Percentiles rank a stretch among this genome's conserved stretches.
Evolutionary conservation across 805 yeast genomes (phyloP).

Genomic region (Candida berthetii): DNA sequence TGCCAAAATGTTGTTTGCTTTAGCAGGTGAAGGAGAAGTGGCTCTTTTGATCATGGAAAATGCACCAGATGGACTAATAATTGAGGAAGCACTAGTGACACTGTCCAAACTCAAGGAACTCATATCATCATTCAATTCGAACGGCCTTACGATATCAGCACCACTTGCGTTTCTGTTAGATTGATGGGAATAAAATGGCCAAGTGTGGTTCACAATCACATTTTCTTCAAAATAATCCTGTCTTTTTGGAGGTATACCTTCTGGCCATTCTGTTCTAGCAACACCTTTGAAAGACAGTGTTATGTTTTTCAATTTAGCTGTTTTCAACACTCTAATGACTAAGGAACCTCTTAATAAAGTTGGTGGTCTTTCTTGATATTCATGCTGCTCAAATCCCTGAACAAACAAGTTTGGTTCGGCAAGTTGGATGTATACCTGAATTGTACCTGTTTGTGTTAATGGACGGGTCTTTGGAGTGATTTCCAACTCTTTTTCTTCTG

Average conservation of each 20-base stretch:
- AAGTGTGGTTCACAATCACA: slow-evolving; percentile 69
- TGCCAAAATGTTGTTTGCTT: slow-evolving; percentile 5
- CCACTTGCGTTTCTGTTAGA: slow-evolving; percentile 35
- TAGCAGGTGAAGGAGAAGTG: slow-evolving; percentile 19
- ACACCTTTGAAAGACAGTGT: slow-evolving; percentile 57
- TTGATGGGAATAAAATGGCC: slow-evolving; percentile 74
- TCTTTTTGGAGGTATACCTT: slow-evolving; percentile 92
- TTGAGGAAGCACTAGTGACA: slow-evolving; percentile 1
- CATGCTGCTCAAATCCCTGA: slow-evolving; percentile 72
- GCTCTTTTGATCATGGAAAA: slow-evolving; percentile 17
- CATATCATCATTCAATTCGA: slow-evolving; percentile 9
- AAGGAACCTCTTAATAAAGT: slow-evolving; percentile 77
- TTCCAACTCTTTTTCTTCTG: slow-evolving; percentile 45
- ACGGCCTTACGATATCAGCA: slow-evolving; percentile 27
- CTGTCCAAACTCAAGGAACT: slow-evolving; percentile 20
- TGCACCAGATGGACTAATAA: slow-evolving; percentile 13
- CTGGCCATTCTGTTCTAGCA: slow-evolving; percentile 92
- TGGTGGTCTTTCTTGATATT: slow-evolving; percentile 64
- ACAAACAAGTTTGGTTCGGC: slow-evolving; percentile 79
- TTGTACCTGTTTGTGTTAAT: slow-evolving; percentile 50
- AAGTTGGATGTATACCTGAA: slow-evolving; percentile 65
- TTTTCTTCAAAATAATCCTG: slow-evolving; percentile 57
- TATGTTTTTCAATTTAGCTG: slow-evolving; percentile 63
- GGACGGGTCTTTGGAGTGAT: slow-evolving; percentile 37
- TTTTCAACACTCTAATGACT: slow-evolving; percentile 61